Conservation (phyloP, 2,329 filamentous ascomycete genomes). For the Cadophora malorum region DNA sequence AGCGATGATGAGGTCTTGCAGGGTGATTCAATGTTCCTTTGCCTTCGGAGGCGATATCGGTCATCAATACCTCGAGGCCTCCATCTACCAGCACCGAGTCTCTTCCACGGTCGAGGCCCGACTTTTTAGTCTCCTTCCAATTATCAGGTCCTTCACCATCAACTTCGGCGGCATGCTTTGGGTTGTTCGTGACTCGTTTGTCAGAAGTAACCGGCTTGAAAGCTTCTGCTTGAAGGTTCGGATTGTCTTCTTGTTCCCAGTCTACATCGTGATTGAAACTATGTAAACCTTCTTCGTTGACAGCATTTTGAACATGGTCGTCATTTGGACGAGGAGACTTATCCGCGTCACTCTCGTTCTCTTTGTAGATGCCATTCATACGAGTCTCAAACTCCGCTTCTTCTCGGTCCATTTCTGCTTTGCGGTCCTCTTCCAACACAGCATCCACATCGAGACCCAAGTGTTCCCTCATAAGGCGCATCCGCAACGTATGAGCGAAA, state of each 20-base stretch:
- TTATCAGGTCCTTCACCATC: conserved; percentile 79
- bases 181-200: conserved; percentile 63
- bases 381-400: conserved; percentile 59
- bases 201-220: conserved; percentile 50
- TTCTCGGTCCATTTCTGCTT: conserved; percentile 67
- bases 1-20: conserved; percentile 50
- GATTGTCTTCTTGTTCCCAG: conserved; percentile 45
- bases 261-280: conserved; percentile 81
- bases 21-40: conserved; percentile 63
- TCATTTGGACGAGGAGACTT: conserved; percentile 40
- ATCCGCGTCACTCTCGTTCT: conserved; percentile 46
- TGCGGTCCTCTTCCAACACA: conserved; percentile 79
- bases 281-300: conserved; percentile 57
- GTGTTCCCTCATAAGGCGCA: conserved; percentile 96
- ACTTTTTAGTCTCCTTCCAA: conserved; percentile 69
- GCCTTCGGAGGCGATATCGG: conserved; percentile 67
- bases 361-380: conserved; percentile 68
- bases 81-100: conserved; percentile 74
- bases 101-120: conserved; percentile 66
- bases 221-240: conserved; percentile 53
- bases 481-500: conserved; percentile 90
- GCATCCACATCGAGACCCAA: conserved; percentile 94
- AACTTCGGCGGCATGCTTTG: conserved; percentile 73
- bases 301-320: conserved; percentile 56
- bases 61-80: conserved; percentile 74